A percentile compares a stretch with the other conserved stretches of the same genome.
These are phyloP conservation scores for Aspergillus bombycis DNA, from an alignment of 2,329 filamentous ascomycete species.

Conservation along the genomic window DNA sequence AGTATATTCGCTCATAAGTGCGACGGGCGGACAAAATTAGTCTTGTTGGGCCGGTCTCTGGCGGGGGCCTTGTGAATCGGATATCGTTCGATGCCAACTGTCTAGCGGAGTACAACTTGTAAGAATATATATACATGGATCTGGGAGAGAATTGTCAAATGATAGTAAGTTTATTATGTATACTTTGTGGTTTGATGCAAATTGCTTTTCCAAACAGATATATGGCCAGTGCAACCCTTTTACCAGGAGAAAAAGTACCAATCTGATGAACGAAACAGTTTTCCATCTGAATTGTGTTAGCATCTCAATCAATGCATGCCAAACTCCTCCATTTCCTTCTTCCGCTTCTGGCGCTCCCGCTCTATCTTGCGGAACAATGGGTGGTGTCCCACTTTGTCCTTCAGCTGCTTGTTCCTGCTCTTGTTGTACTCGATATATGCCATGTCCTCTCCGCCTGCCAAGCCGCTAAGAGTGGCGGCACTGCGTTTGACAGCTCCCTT, in stretches of 20 bases:
- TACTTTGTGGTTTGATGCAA: neutral
- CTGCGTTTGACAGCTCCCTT: slow-evolving; percentile 72
- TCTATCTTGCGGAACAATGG: slow-evolving; percentile 69
- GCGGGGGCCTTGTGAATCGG: neutral
- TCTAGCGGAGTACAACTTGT: neutral
- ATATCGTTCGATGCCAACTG: neutral
- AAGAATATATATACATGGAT: neutral
- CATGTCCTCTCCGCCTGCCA: slow-evolving; percentile 94
- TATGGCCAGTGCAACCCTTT: neutral
- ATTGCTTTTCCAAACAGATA: neutral
- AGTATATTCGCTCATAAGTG: neutral
- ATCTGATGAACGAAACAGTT: neutral
- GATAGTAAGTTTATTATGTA: neutral
- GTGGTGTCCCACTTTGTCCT: slow-evolving; percentile 62
- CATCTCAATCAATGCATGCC: slow-evolving; percentile 16
- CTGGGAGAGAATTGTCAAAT: neutral
- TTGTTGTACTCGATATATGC: slow-evolving; percentile 88
- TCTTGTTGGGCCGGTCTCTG: neutral
- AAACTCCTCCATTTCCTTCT: slow-evolving; percentile 47
- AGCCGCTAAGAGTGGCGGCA: slow-evolving; percentile 80
- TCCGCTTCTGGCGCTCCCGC: slow-evolving; percentile 62
- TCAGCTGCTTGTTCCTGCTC: slow-evolving; percentile 68
- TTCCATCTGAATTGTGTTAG: neutral
- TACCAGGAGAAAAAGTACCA: neutral
- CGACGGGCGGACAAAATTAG: neutral